Percentiles rank a stretch among this genome's conserved stretches.
phyloP scores from a whole-genome alignment of 192 early-diverging fungal species.

The Gaertneriomyces semiglobifer region DNA sequence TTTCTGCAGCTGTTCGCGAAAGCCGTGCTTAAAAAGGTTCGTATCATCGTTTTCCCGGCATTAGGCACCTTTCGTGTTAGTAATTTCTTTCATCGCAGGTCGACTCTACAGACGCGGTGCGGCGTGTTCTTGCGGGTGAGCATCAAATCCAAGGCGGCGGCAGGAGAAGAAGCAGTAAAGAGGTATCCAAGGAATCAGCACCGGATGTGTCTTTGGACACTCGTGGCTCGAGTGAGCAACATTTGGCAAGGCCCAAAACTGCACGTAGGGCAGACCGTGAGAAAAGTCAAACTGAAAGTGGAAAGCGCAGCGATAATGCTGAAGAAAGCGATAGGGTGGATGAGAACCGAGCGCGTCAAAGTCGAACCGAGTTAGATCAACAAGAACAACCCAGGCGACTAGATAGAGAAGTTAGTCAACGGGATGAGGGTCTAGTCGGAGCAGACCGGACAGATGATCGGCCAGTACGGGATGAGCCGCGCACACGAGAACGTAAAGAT shows the following conservation, averaged over 20 bases:
- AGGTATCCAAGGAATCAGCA: neutral
- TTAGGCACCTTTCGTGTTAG: neutral
- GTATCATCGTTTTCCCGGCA: neutral
- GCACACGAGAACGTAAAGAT: too few species aligned
- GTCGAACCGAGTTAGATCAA: too few species aligned
- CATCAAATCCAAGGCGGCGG: constrained; percentile 24
- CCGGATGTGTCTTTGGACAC: too few species aligned
- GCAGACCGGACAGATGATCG: too few species aligned
- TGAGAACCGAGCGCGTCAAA: neutral
- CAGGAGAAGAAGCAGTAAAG: neutral
- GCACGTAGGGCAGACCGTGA: too few species aligned
- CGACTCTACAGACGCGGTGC: constrained; percentile 43
- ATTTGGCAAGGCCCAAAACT: too few species aligned
- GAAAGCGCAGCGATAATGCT: neutral
- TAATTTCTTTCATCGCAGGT: constrained; percentile 25
- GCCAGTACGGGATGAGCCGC: too few species aligned
- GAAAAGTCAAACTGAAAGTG: neutral
- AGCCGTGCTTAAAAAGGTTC: constrained; percentile 50
- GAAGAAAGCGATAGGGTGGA: neutral
- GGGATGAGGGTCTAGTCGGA: too few species aligned
- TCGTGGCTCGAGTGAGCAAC: too few species aligned
- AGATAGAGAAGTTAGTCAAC: too few species aligned
- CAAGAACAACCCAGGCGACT: too few species aligned
- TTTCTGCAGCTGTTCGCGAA: constrained; percentile 53
- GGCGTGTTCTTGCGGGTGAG: constrained; percentile 48